Percentiles rank a stretch among this genome's conserved stretches.
Evolutionary conservation across 371 early-diverging fungal species (phyloP).

Genomic region (Apophysomyces variabilis): DNA sequence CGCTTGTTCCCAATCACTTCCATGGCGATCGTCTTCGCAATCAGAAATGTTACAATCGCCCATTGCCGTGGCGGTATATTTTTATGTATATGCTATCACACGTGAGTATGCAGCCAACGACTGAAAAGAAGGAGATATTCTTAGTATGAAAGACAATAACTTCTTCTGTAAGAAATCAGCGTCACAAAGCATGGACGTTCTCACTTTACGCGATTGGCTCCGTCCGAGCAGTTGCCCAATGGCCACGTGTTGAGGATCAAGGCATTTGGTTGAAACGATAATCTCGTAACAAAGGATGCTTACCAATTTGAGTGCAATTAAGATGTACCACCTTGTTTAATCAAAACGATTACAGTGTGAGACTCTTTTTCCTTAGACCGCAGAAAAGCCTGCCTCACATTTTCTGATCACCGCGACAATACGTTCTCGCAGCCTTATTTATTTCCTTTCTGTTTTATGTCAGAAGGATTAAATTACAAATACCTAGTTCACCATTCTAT

Average conservation of each 20-base stretch:
- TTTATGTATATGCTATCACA: neutral
- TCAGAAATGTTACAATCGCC: constrained; percentile 36
- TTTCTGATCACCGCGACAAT: no score
- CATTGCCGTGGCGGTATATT: neutral
- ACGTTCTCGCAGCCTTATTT: no score
- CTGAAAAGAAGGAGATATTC: neutral
- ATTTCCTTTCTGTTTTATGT: no score
- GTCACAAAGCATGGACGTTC: neutral
- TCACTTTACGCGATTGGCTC: constrained; percentile 1
- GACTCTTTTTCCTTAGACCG: neutral
- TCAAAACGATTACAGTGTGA: neutral
- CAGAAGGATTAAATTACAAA: no score
- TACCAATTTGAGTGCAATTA: neutral
- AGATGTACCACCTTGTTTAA: neutral
- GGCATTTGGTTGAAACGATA: neutral
- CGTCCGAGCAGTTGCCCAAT: neutral
- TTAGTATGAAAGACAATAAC: neutral
- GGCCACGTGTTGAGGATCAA: neutral
- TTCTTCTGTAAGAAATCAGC: constrained; percentile 3
- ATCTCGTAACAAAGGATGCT: neutral
- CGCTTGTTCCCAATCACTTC: constrained; percentile 21
- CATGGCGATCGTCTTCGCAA: constrained; percentile 24
- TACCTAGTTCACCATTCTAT: no score
- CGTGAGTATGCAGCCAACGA: neutral
- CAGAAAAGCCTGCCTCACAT: no score